Conservation (phyloP, 805 yeast species). For the Priceomyces melissophilus region DNA sequence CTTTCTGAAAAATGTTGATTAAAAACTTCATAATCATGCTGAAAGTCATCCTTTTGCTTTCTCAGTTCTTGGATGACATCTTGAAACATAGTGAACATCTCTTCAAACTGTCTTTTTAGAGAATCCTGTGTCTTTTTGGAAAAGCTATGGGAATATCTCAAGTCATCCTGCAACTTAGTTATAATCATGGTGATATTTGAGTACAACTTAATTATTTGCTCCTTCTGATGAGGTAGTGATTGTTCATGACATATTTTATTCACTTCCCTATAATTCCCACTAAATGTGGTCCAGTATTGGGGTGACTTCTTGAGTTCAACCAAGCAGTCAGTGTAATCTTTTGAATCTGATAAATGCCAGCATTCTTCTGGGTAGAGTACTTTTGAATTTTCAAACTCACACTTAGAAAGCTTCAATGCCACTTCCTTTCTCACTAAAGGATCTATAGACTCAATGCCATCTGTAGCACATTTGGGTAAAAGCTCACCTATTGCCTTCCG, state of each 20-base stretch:
- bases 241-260: conserved; percentile 52
- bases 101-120: conserved; percentile 4
- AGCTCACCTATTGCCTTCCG: conserved; percentile 38
- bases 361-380: conserved; percentile 33
- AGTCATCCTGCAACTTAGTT: conserved; percentile 8
- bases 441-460: conserved; percentile 37
- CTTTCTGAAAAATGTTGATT: conserved; percentile 4
- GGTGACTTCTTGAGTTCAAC: conserved; percentile 38
- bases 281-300: conserved; percentile 74
- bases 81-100: conserved; percentile 3
- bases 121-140: conserved; percentile 3
- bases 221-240: conserved; percentile 50
- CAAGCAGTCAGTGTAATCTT: conserved; percentile 35
- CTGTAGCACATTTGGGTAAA: conserved; percentile 36
- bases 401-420: conserved; percentile 49
- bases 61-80: conserved; percentile 4
- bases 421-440: conserved; percentile 29
- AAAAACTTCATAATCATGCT: conserved; percentile 4
- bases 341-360: conserved; percentile 8
- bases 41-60: conserved; percentile 6
- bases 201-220: conserved; percentile 45
- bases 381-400: conserved; percentile 51
- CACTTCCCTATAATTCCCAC: conserved; percentile 59
- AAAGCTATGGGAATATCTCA: conserved; percentile 5
- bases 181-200: conserved; percentile 40